Evolutionary conservation across 2,329 filamentous ascomycete species (phyloP), one percentile per base, ranked within the genome.

Genomic region (Aspergillus pseudoglaucus): DNA sequence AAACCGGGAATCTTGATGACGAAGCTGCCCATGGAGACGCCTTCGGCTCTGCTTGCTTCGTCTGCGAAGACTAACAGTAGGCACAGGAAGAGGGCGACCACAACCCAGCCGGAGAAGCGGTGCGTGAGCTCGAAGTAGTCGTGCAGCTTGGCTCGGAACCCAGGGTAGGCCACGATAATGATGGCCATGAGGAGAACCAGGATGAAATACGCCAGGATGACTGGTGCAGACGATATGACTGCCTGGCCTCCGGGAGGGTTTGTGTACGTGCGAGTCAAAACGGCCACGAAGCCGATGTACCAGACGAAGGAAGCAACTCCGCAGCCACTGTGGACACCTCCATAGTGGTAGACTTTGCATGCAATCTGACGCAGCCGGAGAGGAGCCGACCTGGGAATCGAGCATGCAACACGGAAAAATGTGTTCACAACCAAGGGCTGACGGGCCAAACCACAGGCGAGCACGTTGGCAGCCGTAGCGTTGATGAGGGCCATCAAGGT

Each of bases 81-180:
- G 0, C 69, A 75, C 78, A 86, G 85, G 60, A 90, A 83, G 27
- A 88, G 67, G 1, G 68, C 72, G 5, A 89, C 71, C 8, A 80
- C 74, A 9, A 76, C 73, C 86, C 86, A 90, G n/a, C 85, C 86
- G 4, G 77, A 77, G 63, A 86, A 89, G 42, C 86, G 83, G 66
- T 90, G 87, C 42, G 78, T 78, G 42, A 79, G 68, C 68, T 90
- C 87, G 61, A 88, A 90, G 48, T 76, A 65, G 65, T 90, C 79
- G 69, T 90, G 86, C 52, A 76, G 73, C 42, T 73, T 76, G 55
- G 75, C 72, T 18, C 87, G 81, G 55, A 89, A 74, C 8, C 65
- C 62, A 3, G 87, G 86, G 62, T 84, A 77, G 2, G 87, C 83
- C 45, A 82, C 78, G 42, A 72, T 67, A 44, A 86, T 73, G 59